Evolutionary conservation across 257 asterid genomes (phyloP).

Genomic region (Rhazya stricta): DNA sequence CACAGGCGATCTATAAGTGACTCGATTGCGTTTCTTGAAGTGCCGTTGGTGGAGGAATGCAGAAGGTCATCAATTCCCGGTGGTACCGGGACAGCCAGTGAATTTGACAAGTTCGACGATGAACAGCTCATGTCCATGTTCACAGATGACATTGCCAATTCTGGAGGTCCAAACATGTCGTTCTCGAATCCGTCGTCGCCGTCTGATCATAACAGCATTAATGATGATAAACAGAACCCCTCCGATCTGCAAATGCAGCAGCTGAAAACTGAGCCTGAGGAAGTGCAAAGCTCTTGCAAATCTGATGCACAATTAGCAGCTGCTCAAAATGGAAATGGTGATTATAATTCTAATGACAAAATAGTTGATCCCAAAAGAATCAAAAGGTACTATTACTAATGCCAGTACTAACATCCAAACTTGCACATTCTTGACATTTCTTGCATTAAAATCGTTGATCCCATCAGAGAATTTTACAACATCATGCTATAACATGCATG

Average conservation of each 20-base stretch:
- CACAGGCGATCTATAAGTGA: conserved; percentile 84
- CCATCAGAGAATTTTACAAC: neutral
- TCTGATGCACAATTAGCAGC: conserved; percentile 36
- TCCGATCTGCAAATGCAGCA: conserved; percentile 29
- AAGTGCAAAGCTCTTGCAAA: conserved; percentile 55
- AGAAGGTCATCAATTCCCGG: conserved; percentile 36
- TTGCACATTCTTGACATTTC: neutral
- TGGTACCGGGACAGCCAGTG: conserved; percentile 11
- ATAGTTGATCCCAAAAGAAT: conserved; percentile 80
- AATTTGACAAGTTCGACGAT: conserved; percentile 70
- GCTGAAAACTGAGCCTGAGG: conserved; percentile 71
- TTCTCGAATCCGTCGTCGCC: conserved; percentile 69
- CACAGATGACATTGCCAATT: conserved; percentile 36
- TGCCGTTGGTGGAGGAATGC: conserved; percentile 64
- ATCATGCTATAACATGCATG: neutral
- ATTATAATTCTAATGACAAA: conserved; percentile 43
- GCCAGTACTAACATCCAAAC: neutral
- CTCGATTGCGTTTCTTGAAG: conserved; percentile 67
- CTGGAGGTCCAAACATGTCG: conserved; percentile 38
- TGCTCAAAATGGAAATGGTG: conserved; percentile 24
- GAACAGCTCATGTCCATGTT: conserved; percentile 90
- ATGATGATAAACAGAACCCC: conserved; percentile 37
- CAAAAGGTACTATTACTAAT: conserved; percentile 59
- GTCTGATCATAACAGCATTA: conserved; percentile 68
- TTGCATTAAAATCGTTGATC: neutral